These are phyloP conservation scores for Cochlearia excelsa DNA, from an alignment of 345 rosid genomes.

Conservation along the genomic window DNA sequence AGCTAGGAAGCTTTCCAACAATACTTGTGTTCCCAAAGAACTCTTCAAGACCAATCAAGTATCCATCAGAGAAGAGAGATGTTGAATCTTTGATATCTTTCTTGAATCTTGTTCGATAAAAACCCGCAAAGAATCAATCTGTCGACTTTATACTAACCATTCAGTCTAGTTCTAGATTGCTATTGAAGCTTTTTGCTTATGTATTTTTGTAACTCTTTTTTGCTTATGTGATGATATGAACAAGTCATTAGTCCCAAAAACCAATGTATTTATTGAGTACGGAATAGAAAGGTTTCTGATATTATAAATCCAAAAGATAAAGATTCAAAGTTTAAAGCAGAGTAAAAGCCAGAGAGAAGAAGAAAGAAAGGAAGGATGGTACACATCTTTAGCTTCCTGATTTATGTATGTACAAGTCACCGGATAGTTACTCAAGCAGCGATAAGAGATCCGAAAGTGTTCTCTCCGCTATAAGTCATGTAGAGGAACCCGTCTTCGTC, in stretches of 20 bases:
- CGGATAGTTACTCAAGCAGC: slow-evolving; percentile 17
- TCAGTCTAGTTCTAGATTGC: slow-evolving; percentile 29
- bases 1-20: slow-evolving; percentile 85
- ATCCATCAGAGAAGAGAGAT: slow-evolving; percentile 87
- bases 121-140: not conserved
- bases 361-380: slow-evolving; percentile 24
- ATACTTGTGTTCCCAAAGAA: slow-evolving; percentile 79
- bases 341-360: slow-evolving; percentile 1
- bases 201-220: not conserved
- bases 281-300: not conserved
- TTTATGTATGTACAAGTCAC: slow-evolving; percentile 26
- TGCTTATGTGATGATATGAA: not conserved
- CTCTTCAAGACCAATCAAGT: slow-evolving; percentile 71
- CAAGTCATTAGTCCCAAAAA: not conserved
- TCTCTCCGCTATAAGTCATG: slow-evolving; percentile 98
- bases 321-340: slow-evolving; percentile 22
- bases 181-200: slow-evolving; percentile 1
- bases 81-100: slow-evolving; percentile 83
- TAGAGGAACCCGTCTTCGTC: slow-evolving; percentile 97
- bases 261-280: not conserved
- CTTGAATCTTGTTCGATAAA: slow-evolving; percentile 68
- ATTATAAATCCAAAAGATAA: slow-evolving; percentile 17
- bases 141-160: slow-evolving; percentile 3
- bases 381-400: slow-evolving; percentile 33
- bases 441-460: slow-evolving; percentile 63